Conservation (phyloP, 73 alveolate genomes). For the Loxodes magnus region DNA sequence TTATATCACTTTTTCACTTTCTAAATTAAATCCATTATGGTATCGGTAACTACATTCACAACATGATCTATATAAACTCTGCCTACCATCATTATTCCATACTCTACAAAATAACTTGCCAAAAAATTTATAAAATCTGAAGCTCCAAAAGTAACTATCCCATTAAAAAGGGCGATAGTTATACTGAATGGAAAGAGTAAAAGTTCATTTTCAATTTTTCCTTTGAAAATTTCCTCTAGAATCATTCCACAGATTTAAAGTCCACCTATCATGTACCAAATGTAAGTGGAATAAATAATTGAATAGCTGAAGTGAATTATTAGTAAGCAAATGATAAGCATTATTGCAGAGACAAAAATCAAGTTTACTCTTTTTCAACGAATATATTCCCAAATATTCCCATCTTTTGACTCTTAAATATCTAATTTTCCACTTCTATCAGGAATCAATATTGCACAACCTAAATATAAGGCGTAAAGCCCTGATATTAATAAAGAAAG, state of each 20-base stretch:
- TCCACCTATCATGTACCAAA: slow-evolving; percentile 56
- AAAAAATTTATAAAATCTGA: slow-evolving; percentile 67
- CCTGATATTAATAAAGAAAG: slow-evolving; percentile 51
- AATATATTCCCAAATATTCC: slow-evolving; percentile 70
- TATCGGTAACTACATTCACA: slow-evolving; percentile 11
- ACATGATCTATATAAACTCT: slow-evolving; percentile 51
- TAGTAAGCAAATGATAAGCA: slow-evolving; percentile 29
- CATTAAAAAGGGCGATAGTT: slow-evolving; percentile 46
- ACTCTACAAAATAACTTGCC: slow-evolving; percentile 53
- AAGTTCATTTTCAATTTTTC: slow-evolving; percentile 41
- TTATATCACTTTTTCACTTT: slow-evolving; percentile 6
- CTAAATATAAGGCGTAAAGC: slow-evolving; percentile 33
- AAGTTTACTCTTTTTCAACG: slow-evolving; percentile 58
- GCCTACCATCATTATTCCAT: slow-evolving; percentile 44
- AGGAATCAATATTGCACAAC: slow-evolving; percentile 53
- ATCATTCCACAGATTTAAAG: slow-evolving; percentile 51
- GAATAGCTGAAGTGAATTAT: slow-evolving; percentile 54
- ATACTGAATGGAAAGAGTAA: slow-evolving; percentile 46
- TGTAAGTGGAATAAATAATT: slow-evolving; percentile 37
- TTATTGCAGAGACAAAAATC: slow-evolving; percentile 44
- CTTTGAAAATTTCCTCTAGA: slow-evolving; percentile 42
- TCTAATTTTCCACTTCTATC: slow-evolving; percentile 28
- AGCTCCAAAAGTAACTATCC: slow-evolving; percentile 79
- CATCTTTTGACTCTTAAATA: slow-evolving; percentile 54
- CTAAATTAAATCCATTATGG: slow-evolving; percentile 19